Percentiles rank a stretch among this genome's conserved stretches.
Evolutionary conservation across 1,139 yeast genomes (phyloP).

Genomic region (Yamadazyma membranifaciens): DNA sequence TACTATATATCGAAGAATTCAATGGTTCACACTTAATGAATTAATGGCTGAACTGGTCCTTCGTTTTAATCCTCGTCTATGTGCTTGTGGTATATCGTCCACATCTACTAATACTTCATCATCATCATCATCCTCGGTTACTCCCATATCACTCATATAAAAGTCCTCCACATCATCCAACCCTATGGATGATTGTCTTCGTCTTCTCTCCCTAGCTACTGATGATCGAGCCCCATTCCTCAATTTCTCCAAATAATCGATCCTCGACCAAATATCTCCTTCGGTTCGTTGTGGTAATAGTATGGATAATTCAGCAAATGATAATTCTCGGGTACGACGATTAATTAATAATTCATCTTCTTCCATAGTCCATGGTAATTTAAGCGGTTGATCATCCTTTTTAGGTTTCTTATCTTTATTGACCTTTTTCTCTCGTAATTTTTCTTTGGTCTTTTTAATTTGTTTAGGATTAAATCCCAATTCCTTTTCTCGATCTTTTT

Average conservation of each 20-base stretch:
- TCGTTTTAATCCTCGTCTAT: constrained; percentile 33
- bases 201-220: constrained; percentile 30
- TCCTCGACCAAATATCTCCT: constrained; percentile 66
- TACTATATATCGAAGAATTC: constrained; percentile 1
- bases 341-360: constrained; percentile 69
- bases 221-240: constrained; percentile 42
- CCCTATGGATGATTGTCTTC: constrained; percentile 43
- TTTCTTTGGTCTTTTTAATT: constrained; percentile 10
- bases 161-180: constrained; percentile 49
- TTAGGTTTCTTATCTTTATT: constrained; percentile 11
- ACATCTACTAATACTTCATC: constrained; percentile 42
- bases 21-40: constrained; percentile 32
- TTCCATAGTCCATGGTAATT: constrained; percentile 57
- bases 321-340: constrained; percentile 57
- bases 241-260: constrained; percentile 51
- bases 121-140: constrained; percentile 36
- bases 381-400: constrained; percentile 26
- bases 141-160: constrained; percentile 40
- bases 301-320: constrained; percentile 73
- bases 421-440: constrained; percentile 8
- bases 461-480: constrained; percentile 9
- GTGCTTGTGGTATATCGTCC: constrained; percentile 28
- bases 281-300: constrained; percentile 72
- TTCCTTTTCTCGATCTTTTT: constrained; percentile 27
- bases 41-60: constrained; percentile 47